Evolutionary conservation across 2,329 filamentous ascomycete genomes (phyloP), one percentile per base, ranked within the genome.

Genomic region (Graphiopsis chlorocephala): DNA sequence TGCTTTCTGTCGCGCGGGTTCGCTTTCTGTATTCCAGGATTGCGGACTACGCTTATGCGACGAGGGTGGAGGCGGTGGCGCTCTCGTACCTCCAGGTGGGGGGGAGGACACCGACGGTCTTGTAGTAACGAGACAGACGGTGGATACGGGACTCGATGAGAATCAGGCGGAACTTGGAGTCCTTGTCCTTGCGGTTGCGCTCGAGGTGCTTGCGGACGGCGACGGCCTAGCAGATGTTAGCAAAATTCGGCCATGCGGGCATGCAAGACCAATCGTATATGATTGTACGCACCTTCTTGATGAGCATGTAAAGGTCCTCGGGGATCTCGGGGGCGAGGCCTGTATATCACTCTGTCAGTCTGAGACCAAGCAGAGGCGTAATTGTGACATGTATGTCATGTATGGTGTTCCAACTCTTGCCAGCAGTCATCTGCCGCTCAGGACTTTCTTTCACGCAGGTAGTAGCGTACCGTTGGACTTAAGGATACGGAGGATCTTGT

Each of bases 91-190:
- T 93, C 94, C 94, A 98, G 85, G 92, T 98, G 75, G 94, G 94
- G 78, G 94, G 86, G 67, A 90, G 85, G 73, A 85, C 87, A 83
- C 88, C 86, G 77, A 90, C 94, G 81, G 93, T 94, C 91, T 97
- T 98, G 92, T 98, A 99, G 91, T 98, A 98, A 76, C 95, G 91
- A 80, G 93, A 95, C 75, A 99, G 91, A 86, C 95, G 94, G 91
- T 99, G 95, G 84, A 99, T 98, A 85, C 96, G 92, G 81, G 95
- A 98, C 88, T 99, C 95, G 85, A 99, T 96, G 77, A 99, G 91
- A 94, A 99, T 99, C 73, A 99, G 92, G 81, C 95, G 94, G 92
- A 99, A 99, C 88, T 99, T 99, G 87, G 90, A 92, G 88, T 99
- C 95, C 88, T 93, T 96, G 88, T 99, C 95, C 90, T 99, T 99